These are phyloP conservation scores for Sonneratia alba DNA, from an alignment of 345 rosid species.

Conservation along the genomic window DNA sequence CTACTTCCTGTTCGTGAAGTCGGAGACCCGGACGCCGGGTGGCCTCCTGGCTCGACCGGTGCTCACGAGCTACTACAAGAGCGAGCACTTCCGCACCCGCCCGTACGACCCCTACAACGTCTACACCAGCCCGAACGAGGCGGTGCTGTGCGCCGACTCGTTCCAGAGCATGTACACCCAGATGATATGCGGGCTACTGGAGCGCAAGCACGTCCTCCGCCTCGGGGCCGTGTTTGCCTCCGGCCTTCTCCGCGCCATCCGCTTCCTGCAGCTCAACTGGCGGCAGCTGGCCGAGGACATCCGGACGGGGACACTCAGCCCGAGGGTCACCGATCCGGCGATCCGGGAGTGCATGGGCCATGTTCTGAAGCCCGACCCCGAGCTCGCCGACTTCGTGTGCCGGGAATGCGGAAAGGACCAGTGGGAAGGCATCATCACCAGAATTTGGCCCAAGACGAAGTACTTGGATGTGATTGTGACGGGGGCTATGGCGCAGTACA, in stretches of 20 bases:
- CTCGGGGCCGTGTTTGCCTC: slow-evolving; percentile 93
- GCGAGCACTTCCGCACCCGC: slow-evolving; percentile 76
- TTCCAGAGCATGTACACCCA: slow-evolving; percentile 96
- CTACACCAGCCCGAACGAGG: slow-evolving; percentile 88
- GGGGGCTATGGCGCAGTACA: slow-evolving; percentile 96
- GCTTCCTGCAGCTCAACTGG: slow-evolving; percentile 86
- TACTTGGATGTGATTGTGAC: slow-evolving; percentile 91
- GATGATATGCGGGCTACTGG: slow-evolving; percentile 80
- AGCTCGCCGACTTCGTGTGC: slow-evolving; percentile 43
- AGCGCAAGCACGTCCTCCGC: slow-evolving; percentile 68
- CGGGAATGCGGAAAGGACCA: slow-evolving; percentile 39
- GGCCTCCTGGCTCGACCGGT: slow-evolving; percentile 87
- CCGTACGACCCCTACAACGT: slow-evolving; percentile 80
- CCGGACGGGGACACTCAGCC: slow-evolving; percentile 44
- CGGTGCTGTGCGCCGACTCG: slow-evolving; percentile 82
- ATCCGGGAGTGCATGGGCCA: slow-evolving; percentile 30
- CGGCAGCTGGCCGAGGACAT: slow-evolving; percentile 47
- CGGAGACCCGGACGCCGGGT: slow-evolving; percentile 83
- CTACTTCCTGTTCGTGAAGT: slow-evolving; percentile 75
- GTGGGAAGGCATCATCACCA: slow-evolving; percentile 68
- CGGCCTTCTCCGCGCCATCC: slow-evolving; percentile 77
- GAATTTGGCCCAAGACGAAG: slow-evolving; percentile 86
- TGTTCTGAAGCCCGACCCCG: slow-evolving; percentile 45
- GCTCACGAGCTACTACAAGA: slow-evolving; percentile 91
- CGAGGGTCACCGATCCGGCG: slow-evolving; percentile 39